Percentiles rank a stretch among this genome's conserved stretches.
These are phyloP conservation scores for Schoenoplectus triqueter DNA, from an alignment of 202 grass and related monocot species.

Conservation along the genomic window DNA sequence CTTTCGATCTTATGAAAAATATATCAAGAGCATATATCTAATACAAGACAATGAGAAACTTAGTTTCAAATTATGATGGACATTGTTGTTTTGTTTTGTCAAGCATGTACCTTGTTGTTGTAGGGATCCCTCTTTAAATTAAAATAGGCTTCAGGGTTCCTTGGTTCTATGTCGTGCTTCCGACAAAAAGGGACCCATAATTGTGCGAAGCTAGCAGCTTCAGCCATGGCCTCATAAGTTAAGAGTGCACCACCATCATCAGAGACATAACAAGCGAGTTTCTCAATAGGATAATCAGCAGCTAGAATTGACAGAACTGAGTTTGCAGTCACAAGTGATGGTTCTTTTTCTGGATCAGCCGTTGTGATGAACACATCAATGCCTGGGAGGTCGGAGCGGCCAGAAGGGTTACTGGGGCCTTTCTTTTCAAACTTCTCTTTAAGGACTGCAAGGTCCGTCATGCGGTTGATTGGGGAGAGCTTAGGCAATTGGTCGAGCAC, in stretches of 20 bases:
- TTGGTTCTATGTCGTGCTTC: conserved; percentile 78
- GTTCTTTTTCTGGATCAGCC: conserved; percentile 75
- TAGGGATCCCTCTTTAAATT: conserved; percentile 68
- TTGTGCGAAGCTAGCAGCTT: conserved; percentile 67
- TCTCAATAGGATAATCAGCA: conserved; percentile 70
- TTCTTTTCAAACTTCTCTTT: conserved; percentile 56
- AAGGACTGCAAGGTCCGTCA: conserved; percentile 56
- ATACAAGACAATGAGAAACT: not conserved
- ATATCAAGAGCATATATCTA: not conserved
- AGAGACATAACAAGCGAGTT: conserved; percentile 70
- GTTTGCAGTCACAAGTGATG: conserved; percentile 71
- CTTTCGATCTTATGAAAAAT: not conserved
- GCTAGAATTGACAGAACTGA: conserved; percentile 83
- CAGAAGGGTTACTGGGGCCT: conserved; percentile 42
- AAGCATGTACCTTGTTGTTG: conserved; percentile 48
- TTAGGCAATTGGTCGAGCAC: conserved; percentile 76
- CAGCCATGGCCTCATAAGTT: conserved; percentile 74
- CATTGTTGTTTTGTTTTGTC: not conserved
- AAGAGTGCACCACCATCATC: conserved; percentile 73
- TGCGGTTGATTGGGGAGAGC: conserved; percentile 79
- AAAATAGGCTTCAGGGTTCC: conserved; percentile 70
- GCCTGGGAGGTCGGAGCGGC: conserved; percentile 49
- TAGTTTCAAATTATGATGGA: not conserved
- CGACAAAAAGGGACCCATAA: conserved; percentile 87
- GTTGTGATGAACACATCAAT: conserved; percentile 77